A percentile compares a stretch with the other conserved stretches of the same genome.
Conservation (phyloP, 2,329 filamentous ascomycete genomes). For the Boeremia lycopersici region DNA sequence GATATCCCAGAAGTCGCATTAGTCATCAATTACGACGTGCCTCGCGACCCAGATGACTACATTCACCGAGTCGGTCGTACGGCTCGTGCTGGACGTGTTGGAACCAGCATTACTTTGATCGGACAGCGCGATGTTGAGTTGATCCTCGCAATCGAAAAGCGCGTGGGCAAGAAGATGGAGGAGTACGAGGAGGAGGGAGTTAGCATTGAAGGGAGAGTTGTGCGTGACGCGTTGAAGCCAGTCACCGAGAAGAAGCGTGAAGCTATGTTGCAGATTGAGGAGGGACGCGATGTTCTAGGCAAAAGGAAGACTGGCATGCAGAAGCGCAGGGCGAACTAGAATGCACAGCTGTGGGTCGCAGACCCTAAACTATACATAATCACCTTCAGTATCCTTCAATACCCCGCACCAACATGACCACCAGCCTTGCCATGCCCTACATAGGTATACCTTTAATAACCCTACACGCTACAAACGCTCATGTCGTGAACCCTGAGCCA, state of each 20-base stretch:
- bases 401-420: background rate
- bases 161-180: slow-evolving; percentile 80
- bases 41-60: slow-evolving; percentile 95
- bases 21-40: slow-evolving; percentile 95
- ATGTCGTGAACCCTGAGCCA: background rate
- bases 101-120: slow-evolving; percentile 84
- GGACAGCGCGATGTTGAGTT: slow-evolving; percentile 92
- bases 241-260: slow-evolving; percentile 97
- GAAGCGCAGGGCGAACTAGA: slow-evolving; percentile 27
- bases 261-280: slow-evolving; percentile 87
- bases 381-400: background rate
- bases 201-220: slow-evolving; percentile 87
- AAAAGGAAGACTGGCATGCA: slow-evolving; percentile 63
- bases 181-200: slow-evolving; percentile 89
- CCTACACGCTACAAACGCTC: slow-evolving; percentile 2
- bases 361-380: no score
- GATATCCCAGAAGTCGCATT: slow-evolving; percentile 92
- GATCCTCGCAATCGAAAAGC: slow-evolving; percentile 84
- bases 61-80: slow-evolving; percentile 96
- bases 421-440: background rate
- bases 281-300: slow-evolving; percentile 89
- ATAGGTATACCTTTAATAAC: background rate
- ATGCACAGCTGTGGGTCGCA: background rate
- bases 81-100: slow-evolving; percentile 83
- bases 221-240: slow-evolving; percentile 82